These are phyloP conservation scores for Lodderomyces jiufengensis DNA, from an alignment of 1,139 yeast genomes.

Conservation along the genomic window DNA sequence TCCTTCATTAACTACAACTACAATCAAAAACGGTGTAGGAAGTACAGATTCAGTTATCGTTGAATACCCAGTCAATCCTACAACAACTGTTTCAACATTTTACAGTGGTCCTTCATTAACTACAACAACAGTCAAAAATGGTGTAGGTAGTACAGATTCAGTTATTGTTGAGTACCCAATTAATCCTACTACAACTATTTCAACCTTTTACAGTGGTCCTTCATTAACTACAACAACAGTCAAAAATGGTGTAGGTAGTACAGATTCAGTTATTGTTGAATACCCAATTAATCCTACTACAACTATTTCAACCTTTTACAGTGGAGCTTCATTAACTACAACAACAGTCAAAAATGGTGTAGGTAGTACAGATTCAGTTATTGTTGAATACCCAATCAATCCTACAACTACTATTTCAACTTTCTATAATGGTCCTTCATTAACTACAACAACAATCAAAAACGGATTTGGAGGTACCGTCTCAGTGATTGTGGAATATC, in stretches of 20 bases:
- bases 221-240: conserved; percentile 15
- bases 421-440: conserved; percentile 8
- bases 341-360: conserved; percentile 11
- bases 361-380: conserved; percentile 17
- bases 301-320: conserved; percentile 10
- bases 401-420: conserved; percentile 13
- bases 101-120: conserved; percentile 12
- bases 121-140: conserved; percentile 10
- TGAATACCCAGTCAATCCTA: conserved; percentile 16
- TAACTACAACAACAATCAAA: conserved; percentile 11
- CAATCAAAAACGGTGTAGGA: too few species aligned
- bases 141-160: conserved; percentile 15
- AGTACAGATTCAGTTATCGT: conserved; percentile 19
- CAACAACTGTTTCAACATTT: conserved; percentile 11
- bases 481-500: conserved; percentile 18
- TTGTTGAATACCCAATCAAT: conserved; percentile 17
- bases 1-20: too few species aligned
- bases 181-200: conserved; percentile 12
- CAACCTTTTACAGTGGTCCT: conserved; percentile 9
- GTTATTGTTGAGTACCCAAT: conserved; percentile 19
- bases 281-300: conserved; percentile 15
- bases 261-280: conserved; percentile 14
- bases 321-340: conserved; percentile 7
- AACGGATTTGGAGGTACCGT: conserved; percentile 13
- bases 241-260: conserved; percentile 8